phyloP scores from a whole-genome alignment of 495 filamentous ascomycete genomes.

The Penicillium verhagenii region DNA sequence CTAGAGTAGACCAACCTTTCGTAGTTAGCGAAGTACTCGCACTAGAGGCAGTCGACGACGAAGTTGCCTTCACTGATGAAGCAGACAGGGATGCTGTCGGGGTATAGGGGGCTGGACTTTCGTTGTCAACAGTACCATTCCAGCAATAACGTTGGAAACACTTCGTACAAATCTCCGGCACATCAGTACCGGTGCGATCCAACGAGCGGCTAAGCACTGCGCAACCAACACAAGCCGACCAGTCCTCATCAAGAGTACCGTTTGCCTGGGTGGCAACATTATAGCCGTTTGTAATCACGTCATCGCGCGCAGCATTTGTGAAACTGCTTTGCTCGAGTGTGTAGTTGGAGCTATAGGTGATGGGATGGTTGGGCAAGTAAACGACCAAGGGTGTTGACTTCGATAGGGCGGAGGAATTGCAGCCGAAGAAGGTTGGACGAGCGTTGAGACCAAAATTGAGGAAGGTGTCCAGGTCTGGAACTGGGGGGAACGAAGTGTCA shows the following conservation, averaged over 20 bases:
- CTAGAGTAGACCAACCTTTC: no score
- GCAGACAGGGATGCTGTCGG: no score
- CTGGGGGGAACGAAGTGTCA: slow-evolving; percentile 75
- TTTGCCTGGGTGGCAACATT: slow-evolving; percentile 73
- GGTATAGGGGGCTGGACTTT: not conserved
- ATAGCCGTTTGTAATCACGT: slow-evolving; percentile 74
- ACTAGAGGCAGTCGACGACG: no score
- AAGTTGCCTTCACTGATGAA: no score
- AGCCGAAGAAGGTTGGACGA: slow-evolving; percentile 81
- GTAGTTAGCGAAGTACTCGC: no score
- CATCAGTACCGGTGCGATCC: slow-evolving; percentile 51
- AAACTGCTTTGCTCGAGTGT: slow-evolving; percentile 61
- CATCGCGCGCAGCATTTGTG: slow-evolving; percentile 31
- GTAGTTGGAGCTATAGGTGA: slow-evolving; percentile 61
- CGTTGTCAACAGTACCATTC: slow-evolving; percentile 60
- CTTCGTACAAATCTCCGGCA: slow-evolving; percentile 58
- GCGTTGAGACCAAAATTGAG: slow-evolving; percentile 8
- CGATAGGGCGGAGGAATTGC: slow-evolving; percentile 59
- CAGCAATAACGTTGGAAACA: slow-evolving; percentile 80
- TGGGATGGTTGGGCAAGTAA: slow-evolving; percentile 86
- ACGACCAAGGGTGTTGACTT: slow-evolving; percentile 63
- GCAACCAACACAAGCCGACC: slow-evolving; percentile 74
- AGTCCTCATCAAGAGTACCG: slow-evolving; percentile 62
- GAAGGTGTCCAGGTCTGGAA: slow-evolving; percentile 82
- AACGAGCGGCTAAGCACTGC: slow-evolving; percentile 68